Evolutionary conservation across 441 rosid genomes (phyloP).

Genomic region (Viola pubescens): DNA sequence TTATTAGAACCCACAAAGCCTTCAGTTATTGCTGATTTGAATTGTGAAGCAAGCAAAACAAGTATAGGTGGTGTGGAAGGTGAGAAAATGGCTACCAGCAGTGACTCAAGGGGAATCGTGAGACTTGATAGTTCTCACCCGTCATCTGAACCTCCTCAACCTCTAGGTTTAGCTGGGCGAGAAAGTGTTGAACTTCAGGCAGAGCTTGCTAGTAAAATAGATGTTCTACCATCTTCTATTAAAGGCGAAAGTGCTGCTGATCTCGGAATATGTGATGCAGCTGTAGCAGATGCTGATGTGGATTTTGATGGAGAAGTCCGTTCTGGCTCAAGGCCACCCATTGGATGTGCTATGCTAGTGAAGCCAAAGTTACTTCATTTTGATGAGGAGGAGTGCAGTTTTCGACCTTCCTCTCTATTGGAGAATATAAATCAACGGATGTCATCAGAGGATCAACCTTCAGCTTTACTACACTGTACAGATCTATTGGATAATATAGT

Average conservation of each 20-base stretch:
- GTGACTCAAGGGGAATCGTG: too few species aligned
- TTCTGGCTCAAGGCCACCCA: conserved; percentile 21
- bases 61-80: too few species aligned
- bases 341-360: conserved; percentile 26
- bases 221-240: conserved; percentile 15
- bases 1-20: too few species aligned
- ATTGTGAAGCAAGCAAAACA: too few species aligned
- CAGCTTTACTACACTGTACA: conserved; percentile 18
- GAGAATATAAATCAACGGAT: conserved; percentile 23
- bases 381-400: conserved; percentile 26
- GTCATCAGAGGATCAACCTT: conserved; percentile 18
- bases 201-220: conserved; percentile 14
- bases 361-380: conserved; percentile 44
- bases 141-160: conserved; percentile 15
- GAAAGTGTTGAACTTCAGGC: conserved; percentile 20
- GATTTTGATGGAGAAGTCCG: conserved; percentile 3
- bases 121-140: not conserved
- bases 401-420: conserved; percentile 23
- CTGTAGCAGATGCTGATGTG: conserved; percentile 10
- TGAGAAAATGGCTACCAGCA: too few species aligned
- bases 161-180: conserved; percentile 12
- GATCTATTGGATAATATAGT: conserved; percentile 20
- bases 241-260: conserved; percentile 14
- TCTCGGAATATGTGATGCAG: conserved; percentile 12
- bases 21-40: too few species aligned